Base-by-base conservation (phyloP, 192 early-diverging fungal genomes). In the Linnemannia hyalina region DNA sequence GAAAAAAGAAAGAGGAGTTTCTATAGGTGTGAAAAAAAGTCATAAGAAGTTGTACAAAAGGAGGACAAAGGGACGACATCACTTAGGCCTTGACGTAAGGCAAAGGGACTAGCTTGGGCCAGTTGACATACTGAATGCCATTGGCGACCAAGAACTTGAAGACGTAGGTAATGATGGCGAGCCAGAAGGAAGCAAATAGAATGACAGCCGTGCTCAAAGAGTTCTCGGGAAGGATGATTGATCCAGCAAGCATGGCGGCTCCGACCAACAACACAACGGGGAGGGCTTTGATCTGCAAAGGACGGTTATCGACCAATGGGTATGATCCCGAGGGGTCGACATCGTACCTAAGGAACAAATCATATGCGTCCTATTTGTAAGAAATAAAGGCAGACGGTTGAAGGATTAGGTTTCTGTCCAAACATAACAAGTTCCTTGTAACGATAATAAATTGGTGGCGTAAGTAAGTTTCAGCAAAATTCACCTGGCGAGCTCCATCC, bases 401-500 rank as follows among this genome's bases (percentile, higher is more conserved):
- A 35, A 75, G 9, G 9, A 9, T 65, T 35, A 47, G 11, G 47
- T 68, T 55, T 13, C 79, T 22, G 15, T 26, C 26, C 73, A 44
- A 44, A 44, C 11, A 38, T 54, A 93, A 90, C 89, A 60, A 38
- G 60, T 22, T n/a, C 49, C 15, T 15, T 35, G 60, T 29, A 65
- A 23, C 0, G 11, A 3, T 4, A 32, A 4, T 65, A 29, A 65
- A 65, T 65, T 65, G 13, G 11, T 65, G 26, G 55, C 8, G 55
- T 29, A 65, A 65, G 13, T 15, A 29, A 65, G 2, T 52, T 0
- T 20, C n/a, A 15, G 10, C 29, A 13, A n/a, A 60, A 13, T 3
- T n/a, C 77, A 88, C 88, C 78, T 99, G 98, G 44, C 97, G 93
- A 41, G 86, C 82, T 76, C 99, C 99, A 83, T 99, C 99, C 81